phyloP scores from a whole-genome alignment of 2,329 filamentous ascomycete species.

The Ophiostoma ips region DNA sequence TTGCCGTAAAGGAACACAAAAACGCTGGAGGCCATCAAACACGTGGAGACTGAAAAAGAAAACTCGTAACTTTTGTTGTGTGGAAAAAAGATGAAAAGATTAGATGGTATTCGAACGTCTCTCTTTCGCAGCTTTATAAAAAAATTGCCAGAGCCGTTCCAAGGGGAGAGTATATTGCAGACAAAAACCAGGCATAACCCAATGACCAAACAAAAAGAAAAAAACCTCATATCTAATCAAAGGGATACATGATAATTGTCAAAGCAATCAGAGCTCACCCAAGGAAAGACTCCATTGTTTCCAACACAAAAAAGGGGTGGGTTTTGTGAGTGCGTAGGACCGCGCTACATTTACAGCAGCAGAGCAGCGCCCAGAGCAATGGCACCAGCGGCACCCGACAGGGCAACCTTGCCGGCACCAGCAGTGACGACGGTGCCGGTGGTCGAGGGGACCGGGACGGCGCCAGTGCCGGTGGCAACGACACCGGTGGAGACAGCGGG shows the following conservation, averaged over 20 bases:
- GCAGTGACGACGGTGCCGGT: conserved; percentile 36
- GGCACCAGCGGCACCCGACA: conserved; percentile 46
- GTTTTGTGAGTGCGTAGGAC: neutral
- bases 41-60: neutral
- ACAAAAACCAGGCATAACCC: neutral
- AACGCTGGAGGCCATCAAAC: neutral
- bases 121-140: neutral
- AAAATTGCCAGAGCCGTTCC: conserved; percentile 1
- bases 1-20: neutral
- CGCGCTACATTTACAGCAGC: conserved; percentile 37
- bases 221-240: no score
- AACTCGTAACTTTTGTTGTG: neutral
- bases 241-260: no score
- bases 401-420: conserved; percentile 42
- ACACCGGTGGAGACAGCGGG: neutral
- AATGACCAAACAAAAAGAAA: conserved; percentile 11
- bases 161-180: neutral
- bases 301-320: conserved; percentile 7
- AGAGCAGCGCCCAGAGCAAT: conserved; percentile 46
- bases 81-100: neutral
- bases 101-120: neutral
- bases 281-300: conserved; percentile 4
- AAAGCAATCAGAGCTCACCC: no score
- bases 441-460: conserved; percentile 20
- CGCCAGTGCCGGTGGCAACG: conserved; percentile 24